Evolutionary conservation across 805 yeast genomes (phyloP).

Genomic region (Wickerhamomyces alni): DNA sequence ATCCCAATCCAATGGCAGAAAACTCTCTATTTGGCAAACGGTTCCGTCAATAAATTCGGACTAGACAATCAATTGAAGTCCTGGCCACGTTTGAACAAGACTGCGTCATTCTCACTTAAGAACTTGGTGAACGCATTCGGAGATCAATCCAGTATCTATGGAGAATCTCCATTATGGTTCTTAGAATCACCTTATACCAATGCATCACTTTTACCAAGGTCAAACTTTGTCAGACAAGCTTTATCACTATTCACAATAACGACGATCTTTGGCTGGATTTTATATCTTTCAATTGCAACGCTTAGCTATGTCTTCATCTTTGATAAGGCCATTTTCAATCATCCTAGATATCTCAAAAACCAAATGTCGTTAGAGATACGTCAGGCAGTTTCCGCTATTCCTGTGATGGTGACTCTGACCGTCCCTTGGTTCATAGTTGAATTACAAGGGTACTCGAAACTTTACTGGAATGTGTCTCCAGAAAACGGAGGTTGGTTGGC

Average conservation of each 20-base stretch:
- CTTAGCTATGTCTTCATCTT: conserved; percentile 71
- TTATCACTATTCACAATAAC: conserved; percentile 63
- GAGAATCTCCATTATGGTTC: conserved; percentile 54
- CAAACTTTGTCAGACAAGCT: conserved; percentile 65
- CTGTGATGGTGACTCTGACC: conserved; percentile 81
- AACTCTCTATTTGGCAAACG: conserved; percentile 19
- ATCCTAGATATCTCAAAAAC: conserved; percentile 91
- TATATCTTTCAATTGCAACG: conserved; percentile 71
- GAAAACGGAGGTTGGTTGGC: conserved; percentile 66
- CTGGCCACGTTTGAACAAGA: neutral
- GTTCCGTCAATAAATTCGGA: conserved; percentile 7
- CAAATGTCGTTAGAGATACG: conserved; percentile 82
- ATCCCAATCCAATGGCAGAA: conserved; percentile 27
- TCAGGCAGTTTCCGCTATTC: conserved; percentile 77
- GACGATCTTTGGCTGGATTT: conserved; percentile 78
- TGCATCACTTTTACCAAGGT: conserved; percentile 67
- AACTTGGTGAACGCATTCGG: conserved; percentile 16
- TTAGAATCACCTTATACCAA: conserved; percentile 51
- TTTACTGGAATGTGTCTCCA: conserved; percentile 62
- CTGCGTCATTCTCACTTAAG: conserved; percentile 5
- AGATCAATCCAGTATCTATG: conserved; percentile 43
- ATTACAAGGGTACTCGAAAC: conserved; percentile 71
- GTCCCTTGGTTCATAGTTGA: conserved; percentile 88
- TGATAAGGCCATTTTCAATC: conserved; percentile 87
- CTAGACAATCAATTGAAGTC: neutral